Evolutionary conservation across 306 rosid species (phyloP).

Genomic region (Glycyrrhiza uralensis): DNA sequence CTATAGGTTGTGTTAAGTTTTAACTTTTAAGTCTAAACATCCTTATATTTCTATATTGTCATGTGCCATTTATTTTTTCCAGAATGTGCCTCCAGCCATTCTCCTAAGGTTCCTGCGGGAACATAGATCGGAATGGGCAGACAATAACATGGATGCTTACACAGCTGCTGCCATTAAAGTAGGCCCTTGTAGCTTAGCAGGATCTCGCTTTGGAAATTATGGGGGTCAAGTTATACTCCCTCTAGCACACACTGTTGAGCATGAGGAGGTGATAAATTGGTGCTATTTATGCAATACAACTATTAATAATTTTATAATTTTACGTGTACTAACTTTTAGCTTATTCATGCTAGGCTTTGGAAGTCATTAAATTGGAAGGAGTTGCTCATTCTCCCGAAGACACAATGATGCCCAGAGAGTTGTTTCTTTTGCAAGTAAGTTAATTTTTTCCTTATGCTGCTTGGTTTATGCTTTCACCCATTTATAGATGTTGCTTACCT

Average conservation of each 20-base stretch:
- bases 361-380: slow-evolving; percentile 90
- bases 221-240: slow-evolving; percentile 98
- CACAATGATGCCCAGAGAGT: slow-evolving; percentile 76
- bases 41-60: slow-evolving; percentile 14
- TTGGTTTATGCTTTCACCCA: slow-evolving; percentile 13
- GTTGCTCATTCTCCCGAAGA: slow-evolving; percentile 84
- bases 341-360: slow-evolving; percentile 60
- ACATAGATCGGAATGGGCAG: slow-evolving; percentile 99
- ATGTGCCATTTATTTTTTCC: slow-evolving; percentile 21
- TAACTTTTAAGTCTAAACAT: not conserved
- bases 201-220: slow-evolving; percentile 82
- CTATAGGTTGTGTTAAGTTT: not conserved
- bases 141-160: slow-evolving; percentile 90
- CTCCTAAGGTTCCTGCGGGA: slow-evolving; percentile 88
- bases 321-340: not conserved
- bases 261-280: slow-evolving; percentile 68
- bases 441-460: not conserved
- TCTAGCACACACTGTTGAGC: slow-evolving; percentile 90
- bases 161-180: slow-evolving; percentile 95
- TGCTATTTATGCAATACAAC: not conserved
- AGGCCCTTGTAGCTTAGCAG: slow-evolving; percentile 89
- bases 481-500: not conserved
- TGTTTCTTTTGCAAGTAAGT: slow-evolving; percentile 91
- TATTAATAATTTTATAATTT: not conserved
- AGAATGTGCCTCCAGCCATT: slow-evolving; percentile 98